Evolutionary conservation across 805 yeast species (phyloP).

Genomic region (Candida dajiaensis): DNA sequence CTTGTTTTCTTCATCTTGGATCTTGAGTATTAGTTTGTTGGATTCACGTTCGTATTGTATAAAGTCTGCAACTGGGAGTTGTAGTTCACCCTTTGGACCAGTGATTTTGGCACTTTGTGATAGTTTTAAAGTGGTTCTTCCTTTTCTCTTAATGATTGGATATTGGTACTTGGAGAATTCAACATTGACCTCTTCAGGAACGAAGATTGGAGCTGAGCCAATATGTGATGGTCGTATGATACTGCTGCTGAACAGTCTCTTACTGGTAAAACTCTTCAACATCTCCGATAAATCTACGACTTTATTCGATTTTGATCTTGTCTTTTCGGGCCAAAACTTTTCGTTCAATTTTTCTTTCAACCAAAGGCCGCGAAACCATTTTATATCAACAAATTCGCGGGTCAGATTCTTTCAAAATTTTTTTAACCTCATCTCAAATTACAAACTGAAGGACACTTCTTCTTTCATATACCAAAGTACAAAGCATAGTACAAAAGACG

Average conservation of each 20-base stretch:
- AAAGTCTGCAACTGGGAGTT: slow-evolving; percentile 67
- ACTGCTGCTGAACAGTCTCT: slow-evolving; percentile 31
- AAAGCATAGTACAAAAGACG: background rate
- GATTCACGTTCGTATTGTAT: slow-evolving; percentile 38
- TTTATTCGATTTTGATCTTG: background rate
- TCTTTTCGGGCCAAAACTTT: background rate
- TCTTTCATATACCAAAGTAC: too few relatives aligned
- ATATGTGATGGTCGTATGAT: slow-evolving; percentile 49
- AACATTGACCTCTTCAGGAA: slow-evolving; percentile 56
- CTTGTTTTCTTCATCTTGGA: slow-evolving; percentile 50
- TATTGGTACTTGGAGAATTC: slow-evolving; percentile 41
- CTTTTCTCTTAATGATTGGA: slow-evolving; percentile 61
- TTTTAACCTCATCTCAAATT: background rate
- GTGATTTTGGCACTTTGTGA: slow-evolving; percentile 52
- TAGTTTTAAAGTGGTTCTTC: slow-evolving; percentile 51
- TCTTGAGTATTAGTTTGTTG: slow-evolving; percentile 44
- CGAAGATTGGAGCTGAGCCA: slow-evolving; percentile 71
- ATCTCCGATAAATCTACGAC: background rate
- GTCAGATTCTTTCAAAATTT: background rate
- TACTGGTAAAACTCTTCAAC: slow-evolving; percentile 2
- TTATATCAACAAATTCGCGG: background rate
- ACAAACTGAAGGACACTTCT: too few relatives aligned
- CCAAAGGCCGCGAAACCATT: slow-evolving; percentile 1
- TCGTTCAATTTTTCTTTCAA: background rate
- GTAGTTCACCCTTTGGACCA: slow-evolving; percentile 76